Conservation (phyloP, 768 basidiomycete genomes). For the Paxillus involutus region DNA sequence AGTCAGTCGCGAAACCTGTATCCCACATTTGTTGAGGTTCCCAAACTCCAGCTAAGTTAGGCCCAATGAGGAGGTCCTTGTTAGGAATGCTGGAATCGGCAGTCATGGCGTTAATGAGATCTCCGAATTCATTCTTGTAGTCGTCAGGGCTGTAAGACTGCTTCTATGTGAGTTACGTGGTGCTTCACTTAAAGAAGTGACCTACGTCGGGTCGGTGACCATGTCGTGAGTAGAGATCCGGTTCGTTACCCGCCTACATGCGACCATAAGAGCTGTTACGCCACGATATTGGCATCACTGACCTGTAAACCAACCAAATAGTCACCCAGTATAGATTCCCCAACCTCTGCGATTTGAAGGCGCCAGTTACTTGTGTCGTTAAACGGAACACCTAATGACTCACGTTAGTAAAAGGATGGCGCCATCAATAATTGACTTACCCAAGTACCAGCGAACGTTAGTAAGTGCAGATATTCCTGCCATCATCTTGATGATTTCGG, state of each 20-base stretch:
- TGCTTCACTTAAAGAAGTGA: neutral
- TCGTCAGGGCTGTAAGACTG: constrained; percentile 32
- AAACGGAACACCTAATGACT: constrained; percentile 53
- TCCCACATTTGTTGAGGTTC: constrained; percentile 51
- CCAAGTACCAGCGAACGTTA: constrained; percentile 66
- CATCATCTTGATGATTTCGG: constrained; percentile 67
- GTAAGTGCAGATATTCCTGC: constrained; percentile 56
- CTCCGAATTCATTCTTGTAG: constrained; percentile 54
- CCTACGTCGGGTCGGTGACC: constrained; percentile 29
- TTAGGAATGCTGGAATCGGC: constrained; percentile 38
- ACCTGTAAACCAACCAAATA: constrained; percentile 57
- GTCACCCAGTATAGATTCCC: constrained; percentile 61
- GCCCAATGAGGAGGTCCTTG: constrained; percentile 56
- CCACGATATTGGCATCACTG: neutral
- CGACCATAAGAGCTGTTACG: neutral
- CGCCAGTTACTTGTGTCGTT: constrained; percentile 59
- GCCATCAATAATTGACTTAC: constrained; percentile 23
- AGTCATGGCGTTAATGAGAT: constrained; percentile 43
- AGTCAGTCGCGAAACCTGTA: constrained; percentile 48
- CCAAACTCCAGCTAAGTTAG: constrained; percentile 61
- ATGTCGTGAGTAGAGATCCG: constrained; percentile 64
- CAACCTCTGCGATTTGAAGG: constrained; percentile 53
- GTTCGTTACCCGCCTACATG: constrained; percentile 70
- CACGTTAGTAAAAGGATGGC: constrained; percentile 15
- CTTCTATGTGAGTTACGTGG: neutral